These are phyloP conservation scores for Paratinospora sagittata DNA, from an alignment of 164 flowering plant species.

Conservation along the genomic window DNA sequence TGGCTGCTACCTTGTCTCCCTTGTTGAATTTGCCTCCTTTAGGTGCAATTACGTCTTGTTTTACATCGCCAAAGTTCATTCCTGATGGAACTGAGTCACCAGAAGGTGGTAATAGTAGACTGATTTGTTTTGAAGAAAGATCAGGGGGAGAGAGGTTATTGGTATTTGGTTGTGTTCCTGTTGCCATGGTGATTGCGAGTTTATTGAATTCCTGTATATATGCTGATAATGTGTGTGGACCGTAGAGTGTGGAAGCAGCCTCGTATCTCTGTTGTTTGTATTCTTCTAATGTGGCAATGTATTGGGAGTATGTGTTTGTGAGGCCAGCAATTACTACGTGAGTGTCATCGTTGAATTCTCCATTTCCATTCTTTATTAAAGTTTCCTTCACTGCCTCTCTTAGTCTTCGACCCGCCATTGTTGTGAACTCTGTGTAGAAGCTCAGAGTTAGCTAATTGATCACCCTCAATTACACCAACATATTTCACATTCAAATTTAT, in stretches of 20 bases:
- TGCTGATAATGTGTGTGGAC: slow-evolving; percentile 54
- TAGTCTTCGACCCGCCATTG: slow-evolving; percentile 62
- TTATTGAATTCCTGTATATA: slow-evolving; percentile 57
- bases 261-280: slow-evolving; percentile 57
- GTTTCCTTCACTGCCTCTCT: slow-evolving; percentile 57
- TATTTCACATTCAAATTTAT: neutral
- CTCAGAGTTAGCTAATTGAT: neutral
- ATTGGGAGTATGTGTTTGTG: slow-evolving; percentile 59
- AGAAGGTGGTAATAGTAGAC: slow-evolving; percentile 24
- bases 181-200: slow-evolving; percentile 42
- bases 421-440: slow-evolving; percentile 46
- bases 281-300: slow-evolving; percentile 52
- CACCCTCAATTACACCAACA: neutral
- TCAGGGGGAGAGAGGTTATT: slow-evolving; percentile 45
- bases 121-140: slow-evolving; percentile 32
- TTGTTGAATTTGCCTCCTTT: no score
- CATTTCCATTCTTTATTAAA: slow-evolving; percentile 32
- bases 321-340: slow-evolving; percentile 62
- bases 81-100: slow-evolving; percentile 39
- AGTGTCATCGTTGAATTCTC: slow-evolving; percentile 35
- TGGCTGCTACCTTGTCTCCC: no score
- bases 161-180: slow-evolving; percentile 21
- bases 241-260: slow-evolving; percentile 62
- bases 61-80: slow-evolving; percentile 45
- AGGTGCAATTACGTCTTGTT: slow-evolving; percentile 34